phyloP scores from a whole-genome alignment of 345 rosid genomes.

The Capsella bursapastoris region DNA sequence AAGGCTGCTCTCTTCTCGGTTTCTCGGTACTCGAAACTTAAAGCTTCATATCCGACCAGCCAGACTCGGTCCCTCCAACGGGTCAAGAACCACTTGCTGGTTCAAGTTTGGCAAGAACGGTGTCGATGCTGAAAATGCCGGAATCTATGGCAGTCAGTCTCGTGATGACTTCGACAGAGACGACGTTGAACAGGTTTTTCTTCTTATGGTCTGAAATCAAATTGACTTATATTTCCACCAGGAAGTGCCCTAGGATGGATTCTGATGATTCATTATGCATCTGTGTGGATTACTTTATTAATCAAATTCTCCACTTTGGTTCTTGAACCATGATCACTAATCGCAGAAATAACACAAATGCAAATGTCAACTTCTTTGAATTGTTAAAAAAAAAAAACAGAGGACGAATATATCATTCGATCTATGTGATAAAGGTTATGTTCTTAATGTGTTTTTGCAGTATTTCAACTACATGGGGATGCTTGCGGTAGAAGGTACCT shows the following conservation, averaged over 20 bases:
- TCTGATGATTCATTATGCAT: neutral
- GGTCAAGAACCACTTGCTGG: constrained; percentile 74
- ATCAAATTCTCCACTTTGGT: neutral
- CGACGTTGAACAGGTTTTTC: constrained; percentile 88
- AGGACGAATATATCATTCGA: neutral
- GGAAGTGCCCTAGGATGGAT: neutral
- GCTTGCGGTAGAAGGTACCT: constrained; percentile 91
- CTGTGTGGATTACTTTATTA: neutral
- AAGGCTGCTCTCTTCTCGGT: constrained; percentile 51
- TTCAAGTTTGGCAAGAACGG: constrained; percentile 89
- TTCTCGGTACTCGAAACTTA: constrained; percentile 53
- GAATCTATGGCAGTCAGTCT: constrained; percentile 87
- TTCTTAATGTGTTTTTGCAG: constrained; percentile 46
- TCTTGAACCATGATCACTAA: neutral
- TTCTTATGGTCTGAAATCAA: constrained; percentile 25
- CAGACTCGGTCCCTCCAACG: constrained; percentile 71
- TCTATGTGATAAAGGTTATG: neutral
- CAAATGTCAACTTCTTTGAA: neutral
- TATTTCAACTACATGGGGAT: constrained; percentile 95
- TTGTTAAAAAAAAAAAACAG: neutral
- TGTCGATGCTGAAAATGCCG: constrained; percentile 93
- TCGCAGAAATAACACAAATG: neutral
- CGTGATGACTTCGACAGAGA: constrained; percentile 94
- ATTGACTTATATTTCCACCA: neutral
- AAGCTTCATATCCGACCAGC: constrained; percentile 33